Base-by-base conservation (phyloP, 2,329 filamentous ascomycete genomes). In the Colletotrichum sp. region DNA sequence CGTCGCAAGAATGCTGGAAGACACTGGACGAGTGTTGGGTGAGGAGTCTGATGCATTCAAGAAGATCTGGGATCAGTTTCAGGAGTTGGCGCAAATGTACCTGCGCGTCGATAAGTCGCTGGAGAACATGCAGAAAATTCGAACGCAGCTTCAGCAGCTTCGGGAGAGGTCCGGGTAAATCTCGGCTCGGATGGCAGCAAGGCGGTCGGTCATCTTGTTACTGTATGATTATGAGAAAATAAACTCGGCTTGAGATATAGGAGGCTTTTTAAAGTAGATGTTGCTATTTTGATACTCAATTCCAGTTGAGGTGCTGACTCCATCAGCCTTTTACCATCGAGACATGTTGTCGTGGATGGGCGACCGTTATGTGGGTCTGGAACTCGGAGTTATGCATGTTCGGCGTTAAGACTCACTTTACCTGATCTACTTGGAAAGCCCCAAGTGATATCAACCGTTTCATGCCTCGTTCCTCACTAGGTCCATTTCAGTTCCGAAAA, bases 131-230 rank as follows among this genome's bases (percentile, higher is more conserved):
- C 44, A 13, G n/a, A 52, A 52, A 3, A 52, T 52, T 52, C 44
- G 44, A 13, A 13, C 0, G 10, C 6, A 52, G 2, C 44, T 52
- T 5, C 44, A 52, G 44, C 44, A 21, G 2, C 44, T 52, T 24
- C 44, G 44, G n/a, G 44, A 52, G 2, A 52, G 44, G 4, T 52
- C 44, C n/a, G 44, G 44, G n/a, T 52, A 52, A 52, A 52, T 6
- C 0, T 21, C 44, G 44, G 44, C 0, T n/a, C 39, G 39, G 39
- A 49, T 3, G 9, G 39, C 0, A 49, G 39, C 39, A 49, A 7
- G n/a, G 0, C 8, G n/a, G 44, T 52, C 44, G 44, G 12, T 21
- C 44, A 52, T n/a, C n/a, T n/a, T n/a, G n/a, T n/a, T n/a, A n/a
- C n/a, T n/a, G n/a, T n/a, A n/a, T n/a, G n/a, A n/a, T n/a, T n/a